phyloP scores from a whole-genome alignment of 140 eudicot genomes.

The Bidens hawaiensis region DNA sequence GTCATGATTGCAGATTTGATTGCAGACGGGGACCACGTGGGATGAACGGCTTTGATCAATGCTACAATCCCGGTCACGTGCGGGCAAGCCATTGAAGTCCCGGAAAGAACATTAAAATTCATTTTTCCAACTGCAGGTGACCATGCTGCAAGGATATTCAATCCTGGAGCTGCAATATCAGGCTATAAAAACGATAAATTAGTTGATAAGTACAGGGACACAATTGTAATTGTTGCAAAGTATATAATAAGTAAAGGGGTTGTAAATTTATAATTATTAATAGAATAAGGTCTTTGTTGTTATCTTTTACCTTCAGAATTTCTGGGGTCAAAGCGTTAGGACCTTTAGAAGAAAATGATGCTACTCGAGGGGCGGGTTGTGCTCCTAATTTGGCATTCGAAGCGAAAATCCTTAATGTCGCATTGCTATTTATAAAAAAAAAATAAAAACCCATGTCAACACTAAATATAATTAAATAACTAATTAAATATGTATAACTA shows the following conservation, averaged over 20 bases:
- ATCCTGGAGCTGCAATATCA: conserved; percentile 75
- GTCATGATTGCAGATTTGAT: conserved; percentile 89
- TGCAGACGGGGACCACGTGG: conserved; percentile 83
- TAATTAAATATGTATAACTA: neutral
- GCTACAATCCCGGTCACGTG: conserved; percentile 82
- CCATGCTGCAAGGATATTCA: conserved; percentile 89
- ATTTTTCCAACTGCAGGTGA: conserved; percentile 59
- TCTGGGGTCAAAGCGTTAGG: conserved; percentile 60
- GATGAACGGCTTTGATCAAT: conserved; percentile 68
- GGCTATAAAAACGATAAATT: conserved; percentile 43
- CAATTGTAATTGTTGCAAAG: too few relatives aligned
- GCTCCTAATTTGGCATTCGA: conserved; percentile 56
- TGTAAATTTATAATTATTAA: too few relatives aligned
- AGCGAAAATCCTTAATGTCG: conserved; percentile 50
- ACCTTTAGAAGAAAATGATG: conserved; percentile 73
- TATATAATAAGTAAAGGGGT: too few relatives aligned
- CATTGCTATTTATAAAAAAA: conserved; percentile 28
- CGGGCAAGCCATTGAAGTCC: conserved; percentile 91
- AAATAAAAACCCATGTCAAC: conserved; percentile 8
- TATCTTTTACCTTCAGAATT: conserved; percentile 56
- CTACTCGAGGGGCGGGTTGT: conserved; percentile 65
- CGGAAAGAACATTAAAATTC: conserved; percentile 66
- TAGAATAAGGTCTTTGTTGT: too few relatives aligned
- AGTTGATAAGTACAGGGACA: too few relatives aligned
- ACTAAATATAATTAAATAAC: too few relatives aligned